Evolutionary conservation across 257 asterid genomes (phyloP).

Genomic region (Solanum habrochaites): DNA sequence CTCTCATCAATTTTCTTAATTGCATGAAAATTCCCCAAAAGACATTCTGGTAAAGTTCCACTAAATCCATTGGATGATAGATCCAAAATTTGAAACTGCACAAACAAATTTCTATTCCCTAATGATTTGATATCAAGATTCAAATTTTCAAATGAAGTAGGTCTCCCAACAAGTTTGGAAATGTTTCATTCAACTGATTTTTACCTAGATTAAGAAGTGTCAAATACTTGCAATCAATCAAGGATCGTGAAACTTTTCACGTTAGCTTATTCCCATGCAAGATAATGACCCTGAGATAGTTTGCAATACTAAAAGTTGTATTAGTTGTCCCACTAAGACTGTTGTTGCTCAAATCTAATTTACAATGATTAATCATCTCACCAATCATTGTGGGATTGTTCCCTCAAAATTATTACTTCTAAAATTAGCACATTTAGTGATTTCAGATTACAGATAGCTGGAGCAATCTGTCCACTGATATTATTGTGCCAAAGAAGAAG

Average conservation of each 20-base stretch:
- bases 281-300: fast-evolving
- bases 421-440: fast-evolving
- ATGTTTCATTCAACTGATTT: neutral
- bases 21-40: too few relatives aligned
- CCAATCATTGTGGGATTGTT: neutral
- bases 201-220: neutral
- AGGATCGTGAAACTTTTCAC: neutral
- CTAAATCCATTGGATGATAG: too few relatives aligned
- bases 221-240: neutral
- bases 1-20: too few relatives aligned
- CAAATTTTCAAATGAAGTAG: neutral
- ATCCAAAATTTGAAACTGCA: too few relatives aligned
- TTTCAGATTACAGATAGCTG: too few relatives aligned
- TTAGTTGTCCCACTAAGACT: neutral
- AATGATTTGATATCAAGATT: neutral
- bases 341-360: neutral
- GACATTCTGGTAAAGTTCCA: too few relatives aligned
- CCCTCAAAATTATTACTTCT: too few relatives aligned
- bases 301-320: neutral
- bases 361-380: neutral
- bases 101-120: neutral
- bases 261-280: neutral
- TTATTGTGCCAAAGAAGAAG: too few relatives aligned
- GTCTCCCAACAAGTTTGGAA: neutral
- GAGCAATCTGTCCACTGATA: too few relatives aligned